A percentile compares a stretch with the other conserved stretches of the same genome.
Conservation (phyloP, 148 eudicot genomes). For the Fallopia convolvulus region DNA sequence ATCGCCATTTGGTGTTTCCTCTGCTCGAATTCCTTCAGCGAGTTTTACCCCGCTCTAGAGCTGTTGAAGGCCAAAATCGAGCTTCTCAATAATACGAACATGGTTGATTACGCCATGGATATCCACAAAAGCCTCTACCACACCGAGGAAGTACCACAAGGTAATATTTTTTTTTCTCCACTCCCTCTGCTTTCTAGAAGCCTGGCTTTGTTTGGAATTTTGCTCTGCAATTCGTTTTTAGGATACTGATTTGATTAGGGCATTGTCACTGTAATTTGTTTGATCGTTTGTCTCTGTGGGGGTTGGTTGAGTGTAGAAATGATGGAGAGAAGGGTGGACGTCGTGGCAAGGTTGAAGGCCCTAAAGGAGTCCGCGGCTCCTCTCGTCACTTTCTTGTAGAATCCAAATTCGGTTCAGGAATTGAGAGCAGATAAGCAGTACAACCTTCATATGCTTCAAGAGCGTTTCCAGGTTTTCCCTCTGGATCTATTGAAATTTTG, state of each 20-base stretch:
- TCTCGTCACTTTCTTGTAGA: conserved; percentile 68
- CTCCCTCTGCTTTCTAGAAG: no score
- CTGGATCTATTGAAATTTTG: background rate
- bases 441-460: conserved; percentile 87
- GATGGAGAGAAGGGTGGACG: conserved; percentile 91
- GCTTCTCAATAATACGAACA: conserved; percentile 78
- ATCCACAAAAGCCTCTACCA: conserved; percentile 86
- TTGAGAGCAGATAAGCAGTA: conserved; percentile 81
- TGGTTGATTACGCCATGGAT: conserved; percentile 99
- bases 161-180: conserved; percentile 15
- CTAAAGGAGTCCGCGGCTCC: conserved; percentile 87
- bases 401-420: conserved; percentile 76
- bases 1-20: conserved; percentile 80
- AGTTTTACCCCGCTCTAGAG: conserved; percentile 49
- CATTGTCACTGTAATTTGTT: background rate
- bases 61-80: conserved; percentile 77
- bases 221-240: background rate
- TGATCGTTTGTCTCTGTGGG: background rate
- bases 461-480: conserved; percentile 58
- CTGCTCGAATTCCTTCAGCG: conserved; percentile 75
- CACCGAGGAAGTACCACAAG: conserved; percentile 89
- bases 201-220: background rate
- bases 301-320: conserved; percentile 43
- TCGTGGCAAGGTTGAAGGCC: conserved; percentile 79
- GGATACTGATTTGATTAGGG: background rate